phyloP scores from a whole-genome alignment of 2,329 filamentous ascomycete species.

The Septoria linicola region DNA sequence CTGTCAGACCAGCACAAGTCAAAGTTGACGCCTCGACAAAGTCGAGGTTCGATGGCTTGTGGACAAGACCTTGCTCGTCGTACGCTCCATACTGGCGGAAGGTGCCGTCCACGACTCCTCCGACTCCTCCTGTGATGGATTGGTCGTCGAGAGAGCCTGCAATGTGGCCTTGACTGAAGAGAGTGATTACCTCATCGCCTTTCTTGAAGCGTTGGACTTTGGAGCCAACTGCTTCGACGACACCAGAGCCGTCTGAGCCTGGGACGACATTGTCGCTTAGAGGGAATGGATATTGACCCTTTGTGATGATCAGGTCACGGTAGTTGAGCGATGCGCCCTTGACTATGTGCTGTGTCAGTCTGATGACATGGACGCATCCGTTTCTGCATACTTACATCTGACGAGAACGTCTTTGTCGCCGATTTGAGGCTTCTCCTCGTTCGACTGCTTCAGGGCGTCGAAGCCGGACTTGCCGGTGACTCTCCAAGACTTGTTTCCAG shows the following conservation, averaged over 20 bases:
- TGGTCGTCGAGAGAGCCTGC: slow-evolving; percentile 47
- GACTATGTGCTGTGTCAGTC: slow-evolving; percentile 37
- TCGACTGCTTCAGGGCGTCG: slow-evolving; percentile 59
- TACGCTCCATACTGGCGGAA: slow-evolving; percentile 68
- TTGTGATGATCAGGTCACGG: slow-evolving; percentile 51
- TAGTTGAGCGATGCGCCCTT: slow-evolving; percentile 51
- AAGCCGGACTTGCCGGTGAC: slow-evolving; percentile 58
- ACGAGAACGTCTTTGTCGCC: slow-evolving; percentile 73
- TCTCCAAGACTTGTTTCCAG: slow-evolving; percentile 48
- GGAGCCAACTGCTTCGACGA: slow-evolving; percentile 54
- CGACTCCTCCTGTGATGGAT: slow-evolving; percentile 58
- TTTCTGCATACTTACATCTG: slow-evolving; percentile 56
- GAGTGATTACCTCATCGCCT: slow-evolving; percentile 60
- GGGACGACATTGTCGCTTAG: slow-evolving; percentile 45
- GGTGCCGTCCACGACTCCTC: slow-evolving; percentile 66
- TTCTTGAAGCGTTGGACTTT: slow-evolving; percentile 57
- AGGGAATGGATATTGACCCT: slow-evolving; percentile 49
- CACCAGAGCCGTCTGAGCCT: slow-evolving; percentile 54
- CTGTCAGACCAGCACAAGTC: slow-evolving; percentile 48
- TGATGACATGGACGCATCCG: too few relatives aligned
- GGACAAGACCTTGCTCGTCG: slow-evolving; percentile 65
- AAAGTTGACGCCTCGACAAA: slow-evolving; percentile 50
- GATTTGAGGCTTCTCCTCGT: slow-evolving; percentile 56
- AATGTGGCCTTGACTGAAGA: slow-evolving; percentile 62
- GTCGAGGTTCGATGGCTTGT: slow-evolving; percentile 57